Base-by-base conservation (phyloP, 805 yeast genomes). In the Wickerhamomyces kurtzmanii region DNA sequence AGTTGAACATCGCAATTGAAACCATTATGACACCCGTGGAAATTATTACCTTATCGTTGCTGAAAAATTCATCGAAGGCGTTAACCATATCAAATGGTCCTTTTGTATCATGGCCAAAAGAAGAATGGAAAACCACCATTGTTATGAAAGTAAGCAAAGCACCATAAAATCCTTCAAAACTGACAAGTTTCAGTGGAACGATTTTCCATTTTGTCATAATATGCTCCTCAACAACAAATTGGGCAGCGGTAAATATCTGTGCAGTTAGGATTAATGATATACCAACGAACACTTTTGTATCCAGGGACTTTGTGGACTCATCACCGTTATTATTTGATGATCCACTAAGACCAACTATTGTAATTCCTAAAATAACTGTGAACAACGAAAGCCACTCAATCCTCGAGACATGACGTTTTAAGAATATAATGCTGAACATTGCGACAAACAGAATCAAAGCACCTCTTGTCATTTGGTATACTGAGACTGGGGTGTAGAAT, bases 401-500 rank as follows among this genome's bases (percentile, higher is more conserved):
- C 33, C 68, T 62, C 8, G 74, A 58, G 26, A 82, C 71, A 12
- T 47, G 52, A 23, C 71, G 63, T 26, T 65, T 57, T 37, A 82
- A 62, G 43, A 80, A 78, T 1, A 75, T 16, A 21, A 76, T 76
- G 14, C 84, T 74, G 43, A 80, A 64, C 11, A 74, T 50, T 1
- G 87, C 93, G 15, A 81, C 93, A 53, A 79, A 80, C 23, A 82
- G 53, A 23, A 82, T 82, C 23, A 80, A 56, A 0, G 85, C 70
- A 3, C 93, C 91, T 38, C 93, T 59, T n/a, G 80, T 75, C 93
- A 82, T 82, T 49, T 82, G 93, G 50, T 80, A 82, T 27, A 81
- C 67, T 1, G 86, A 77, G 7, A 81, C 91, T 0, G 91, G 89
- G 1, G 76, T 74, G 50, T 73, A 75, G 15, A 79, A 49, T 34